Base-by-base conservation (phyloP, 2,329 filamentous ascomycete species). In the Microdochium bolleyi region DNA sequence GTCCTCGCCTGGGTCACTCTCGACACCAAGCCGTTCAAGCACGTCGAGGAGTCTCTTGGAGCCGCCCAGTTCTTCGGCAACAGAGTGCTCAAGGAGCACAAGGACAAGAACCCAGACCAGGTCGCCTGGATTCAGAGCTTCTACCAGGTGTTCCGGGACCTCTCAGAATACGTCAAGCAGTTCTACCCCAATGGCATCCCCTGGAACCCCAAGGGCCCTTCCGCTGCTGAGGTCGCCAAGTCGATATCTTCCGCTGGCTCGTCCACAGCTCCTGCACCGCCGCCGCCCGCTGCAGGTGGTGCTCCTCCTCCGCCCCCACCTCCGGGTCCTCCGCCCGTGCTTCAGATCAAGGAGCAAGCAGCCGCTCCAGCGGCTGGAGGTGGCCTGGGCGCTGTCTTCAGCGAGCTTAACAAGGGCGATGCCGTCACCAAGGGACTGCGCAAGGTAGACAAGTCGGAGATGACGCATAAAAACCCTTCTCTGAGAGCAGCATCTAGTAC, bases 391-490 rank as follows among this genome's bases (percentile, higher is more conserved):
- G 91, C 92, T 24, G 91, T 99, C 2, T 99, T 99, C 68, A 87
- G 86, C 41, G 88, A 96, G 59, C 75, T 99, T 51, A 97, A 97
- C 72, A 86, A 87, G 67, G 94, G 94, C 53, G 84, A 89, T 55
- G 78, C 82, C n/a, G 89, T 99, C 55, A 99, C 94, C 3, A 84
- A 89, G 59, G 85, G 88, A 30, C 78, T 99, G 34, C 87, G 88
- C 60, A 99, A 96, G 76, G 94, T 99, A 50, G 92, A 96, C 73
- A 87, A 86, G 66, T 94, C 88, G 52, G 80, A 97, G 70, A 96
- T 96, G 92, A 99, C 94, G 55, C 94, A 99, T 73, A 97, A 97
- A 77, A 99, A 99, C 71, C 94, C 94, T 14, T 83, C 85, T 10
- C 77, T 99, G 54, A 85, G 94, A 57, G 81, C 88, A 24, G 76